Conservation (phyloP, 1,284 basidiomycete genomes). For the Microbotryum silenes-acaulis region DNA sequence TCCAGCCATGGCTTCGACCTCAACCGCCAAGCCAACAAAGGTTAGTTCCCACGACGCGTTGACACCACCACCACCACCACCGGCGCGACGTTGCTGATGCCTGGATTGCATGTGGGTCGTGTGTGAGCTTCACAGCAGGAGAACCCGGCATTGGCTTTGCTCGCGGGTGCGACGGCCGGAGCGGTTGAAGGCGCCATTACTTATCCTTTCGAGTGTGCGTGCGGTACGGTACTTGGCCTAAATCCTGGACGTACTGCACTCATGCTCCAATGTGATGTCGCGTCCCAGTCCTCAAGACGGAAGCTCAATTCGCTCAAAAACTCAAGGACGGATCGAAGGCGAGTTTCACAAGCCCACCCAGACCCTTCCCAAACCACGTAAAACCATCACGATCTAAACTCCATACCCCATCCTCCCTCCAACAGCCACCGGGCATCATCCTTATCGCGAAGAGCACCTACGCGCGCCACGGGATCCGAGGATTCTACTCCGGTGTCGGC, state of each 20-base stretch:
- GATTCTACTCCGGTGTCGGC: constrained; percentile 39
- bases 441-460: constrained; percentile 40
- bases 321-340: neutral
- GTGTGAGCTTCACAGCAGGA: constrained; percentile 15
- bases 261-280: too few species aligned
- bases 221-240: too few species aligned
- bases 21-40: constrained; percentile 6
- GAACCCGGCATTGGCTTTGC: constrained; percentile 42
- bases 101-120: too few species aligned
- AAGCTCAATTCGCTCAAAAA: constrained; percentile 26
- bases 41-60: neutral
- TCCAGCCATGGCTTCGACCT: constrained; percentile 7
- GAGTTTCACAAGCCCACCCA: neutral
- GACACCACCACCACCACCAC: too few species aligned
- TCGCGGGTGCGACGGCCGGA: constrained; percentile 89
- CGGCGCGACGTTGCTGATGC: neutral
- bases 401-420: neutral
- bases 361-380: neutral
- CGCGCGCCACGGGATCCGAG: constrained; percentile 37
- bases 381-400: neutral
- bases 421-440: constrained; percentile 40
- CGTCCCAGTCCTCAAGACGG: constrained; percentile 26
- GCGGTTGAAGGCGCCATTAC: constrained; percentile 69
- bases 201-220: constrained; percentile 71
- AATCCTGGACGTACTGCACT: too few species aligned